These are phyloP conservation scores for Erysimum pusillum DNA, from an alignment of 441 rosid genomes.

Conservation along the genomic window DNA sequence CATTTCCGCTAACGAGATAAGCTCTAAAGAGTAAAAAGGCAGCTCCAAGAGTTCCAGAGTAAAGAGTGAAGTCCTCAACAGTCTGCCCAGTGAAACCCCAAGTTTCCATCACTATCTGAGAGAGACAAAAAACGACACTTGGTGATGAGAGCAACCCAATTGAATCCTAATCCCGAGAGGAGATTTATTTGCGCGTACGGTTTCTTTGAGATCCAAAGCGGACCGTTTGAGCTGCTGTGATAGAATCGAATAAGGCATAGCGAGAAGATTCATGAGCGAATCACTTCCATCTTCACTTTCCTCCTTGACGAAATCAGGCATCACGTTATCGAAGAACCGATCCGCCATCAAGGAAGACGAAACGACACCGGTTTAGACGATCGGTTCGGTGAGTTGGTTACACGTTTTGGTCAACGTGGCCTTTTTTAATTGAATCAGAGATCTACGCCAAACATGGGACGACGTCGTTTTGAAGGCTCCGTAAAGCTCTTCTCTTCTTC, in stretches of 20 bases:
- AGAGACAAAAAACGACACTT: constrained; percentile 10
- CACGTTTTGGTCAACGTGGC: constrained; percentile 47
- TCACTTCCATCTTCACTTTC: constrained; percentile 47
- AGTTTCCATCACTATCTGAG: constrained; percentile 59
- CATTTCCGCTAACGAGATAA: constrained; percentile 53
- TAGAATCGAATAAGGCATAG: constrained; percentile 66
- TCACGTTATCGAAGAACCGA: constrained; percentile 67
- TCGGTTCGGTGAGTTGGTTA: constrained; percentile 45
- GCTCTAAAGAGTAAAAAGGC: constrained; percentile 63
- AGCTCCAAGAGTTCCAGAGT: constrained; percentile 61
- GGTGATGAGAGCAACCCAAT: constrained; percentile 17
- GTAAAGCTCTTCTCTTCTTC: constrained; percentile 11
- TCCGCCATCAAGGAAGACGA: constrained; percentile 49
- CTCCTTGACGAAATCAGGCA: constrained; percentile 62
- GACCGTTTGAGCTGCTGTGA: constrained; percentile 66
- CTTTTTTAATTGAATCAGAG: constrained; percentile 27
- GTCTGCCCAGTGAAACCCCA: constrained; percentile 58
- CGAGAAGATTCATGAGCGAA: constrained; percentile 65
- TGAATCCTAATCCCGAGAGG: background rate
- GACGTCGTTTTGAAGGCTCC: constrained; percentile 13
- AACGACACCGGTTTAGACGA: constrained; percentile 4
- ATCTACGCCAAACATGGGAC: constrained; percentile 11
- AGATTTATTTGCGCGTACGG: constrained; percentile 40
- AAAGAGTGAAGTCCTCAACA: constrained; percentile 59
- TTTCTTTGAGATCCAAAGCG: constrained; percentile 80